Evolutionary conservation across 164 flowering plant genomes (phyloP), one percentile per base, ranked within the genome.

Genomic region (Vitis labrusca): DNA sequence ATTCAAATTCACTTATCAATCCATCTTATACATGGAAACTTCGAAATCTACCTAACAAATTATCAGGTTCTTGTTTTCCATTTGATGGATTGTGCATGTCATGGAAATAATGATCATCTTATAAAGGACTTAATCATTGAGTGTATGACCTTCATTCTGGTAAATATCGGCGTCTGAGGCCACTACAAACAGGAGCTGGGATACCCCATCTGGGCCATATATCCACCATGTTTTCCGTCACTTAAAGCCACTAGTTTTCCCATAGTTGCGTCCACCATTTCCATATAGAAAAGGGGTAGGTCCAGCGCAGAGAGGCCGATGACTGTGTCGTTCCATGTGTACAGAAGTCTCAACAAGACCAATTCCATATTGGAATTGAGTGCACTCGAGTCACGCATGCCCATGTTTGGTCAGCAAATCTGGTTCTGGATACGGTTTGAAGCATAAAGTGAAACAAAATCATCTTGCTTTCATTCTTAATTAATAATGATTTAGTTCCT

Each of bases 1-100:
- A 59, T 70, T 62, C 57, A 37, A 63, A 37, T 53, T 52, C 67
- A 27, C 73, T 70, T 63, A 63, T 70, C 72, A 61, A 61, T 57
- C 16, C 9, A 17, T 57, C 7, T 53, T 5, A 13, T 53, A 5
- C 27, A 23, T 23, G 27, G 27, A 23, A 23, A 23, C 2, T 23
- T 23, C 27, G 27, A 23, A 23, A 23, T 23, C 27, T 53, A 13
- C 56, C 15, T 53, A 3, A 13, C n/a, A 12, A 13, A 53, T 14
- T 14, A 12, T 11, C n/a, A n/a, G 5, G 4, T 53, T 5, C 15
- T 14, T 53, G n/a, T 13, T 13, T 10, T 53, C 6, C 13, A 11
- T 14, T 14, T 53, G 16, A 17, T 13, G n/a, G 15, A 53, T 53
- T n/a, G n/a, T 10, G 27, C 27, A 23, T 23, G 7, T 53, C 56